A percentile compares a stretch with the other conserved stretches of the same genome.
phyloP scores from a whole-genome alignment of 805 yeast genomes.

The Kregervanrija pseudodelftensis region DNA sequence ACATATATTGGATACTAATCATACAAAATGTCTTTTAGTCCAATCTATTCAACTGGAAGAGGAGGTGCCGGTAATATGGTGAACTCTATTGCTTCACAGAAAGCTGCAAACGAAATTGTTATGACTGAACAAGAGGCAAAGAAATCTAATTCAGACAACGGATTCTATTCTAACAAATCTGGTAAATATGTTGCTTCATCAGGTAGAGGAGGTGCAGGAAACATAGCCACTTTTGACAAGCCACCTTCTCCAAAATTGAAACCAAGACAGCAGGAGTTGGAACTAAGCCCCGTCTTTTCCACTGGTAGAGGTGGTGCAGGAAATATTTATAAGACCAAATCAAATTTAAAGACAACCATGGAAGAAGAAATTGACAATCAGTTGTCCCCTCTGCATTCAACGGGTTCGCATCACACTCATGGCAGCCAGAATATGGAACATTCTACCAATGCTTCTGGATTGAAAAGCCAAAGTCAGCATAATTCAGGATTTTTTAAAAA shows the following conservation, averaged over 20 bases:
- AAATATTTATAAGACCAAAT: constrained; percentile 27
- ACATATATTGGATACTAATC: background rate
- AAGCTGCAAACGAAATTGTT: constrained; percentile 20
- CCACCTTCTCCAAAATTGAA: constrained; percentile 37
- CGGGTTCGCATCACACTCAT: background rate
- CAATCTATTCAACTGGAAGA: constrained; percentile 27
- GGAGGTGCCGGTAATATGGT: constrained; percentile 32
- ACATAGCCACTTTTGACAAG: constrained; percentile 33
- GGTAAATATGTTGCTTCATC: constrained; percentile 38
- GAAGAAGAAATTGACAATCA: constrained; percentile 39
- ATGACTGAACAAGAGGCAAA: constrained; percentile 10
- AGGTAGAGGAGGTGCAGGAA: constrained; percentile 55
- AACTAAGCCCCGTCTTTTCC: constrained; percentile 34
- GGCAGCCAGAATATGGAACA: too few species aligned
- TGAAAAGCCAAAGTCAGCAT: too few species aligned
- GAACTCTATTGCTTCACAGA: constrained; percentile 6
- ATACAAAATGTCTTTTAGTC: constrained; percentile 9
- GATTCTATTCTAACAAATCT: constrained; percentile 22
- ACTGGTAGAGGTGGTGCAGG: constrained; percentile 58
- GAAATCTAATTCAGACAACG: constrained; percentile 7
- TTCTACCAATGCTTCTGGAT: too few species aligned
- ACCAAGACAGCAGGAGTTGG: constrained; percentile 33
- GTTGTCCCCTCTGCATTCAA: constrained; percentile 26
- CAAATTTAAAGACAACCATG: constrained; percentile 11
- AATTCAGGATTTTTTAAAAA: too few species aligned